A percentile compares a stretch with the other conserved stretches of the same genome.
These are phyloP conservation scores for Phytophthora agathidicida DNA, from an alignment of 352 stramenopile species.

Conservation along the genomic window DNA sequence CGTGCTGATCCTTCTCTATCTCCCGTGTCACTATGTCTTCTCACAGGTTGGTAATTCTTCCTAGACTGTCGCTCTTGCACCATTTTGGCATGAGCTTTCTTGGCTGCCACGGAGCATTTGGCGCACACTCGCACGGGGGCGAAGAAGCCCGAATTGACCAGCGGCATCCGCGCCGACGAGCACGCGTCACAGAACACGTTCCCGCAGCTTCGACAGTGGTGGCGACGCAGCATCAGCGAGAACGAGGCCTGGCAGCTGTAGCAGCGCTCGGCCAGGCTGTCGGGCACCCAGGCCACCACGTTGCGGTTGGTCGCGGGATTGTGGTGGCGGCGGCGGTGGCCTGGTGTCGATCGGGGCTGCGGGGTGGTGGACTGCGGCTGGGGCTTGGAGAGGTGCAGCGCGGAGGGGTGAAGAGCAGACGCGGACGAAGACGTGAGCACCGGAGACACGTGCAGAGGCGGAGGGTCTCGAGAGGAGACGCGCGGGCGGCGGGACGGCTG, in stretches of 20 bases:
- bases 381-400: not conserved
- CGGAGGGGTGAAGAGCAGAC: not conserved
- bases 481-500: slow-evolving; percentile 7
- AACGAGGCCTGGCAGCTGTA: slow-evolving; percentile 73
- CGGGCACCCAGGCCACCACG: slow-evolving; percentile 81
- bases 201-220: slow-evolving; percentile 89
- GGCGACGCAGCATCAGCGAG: slow-evolving; percentile 76
- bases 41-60: slow-evolving; percentile 24
- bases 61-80: slow-evolving; percentile 68
- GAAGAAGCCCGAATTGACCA: slow-evolving; percentile 71
- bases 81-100: slow-evolving; percentile 72
- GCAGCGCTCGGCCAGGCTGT: slow-evolving; percentile 79
- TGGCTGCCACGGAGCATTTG: slow-evolving; percentile 76
- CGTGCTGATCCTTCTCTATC: slow-evolving; percentile 10
- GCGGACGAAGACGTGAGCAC: slow-evolving; percentile 6
- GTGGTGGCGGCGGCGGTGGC: slow-evolving; percentile 33
- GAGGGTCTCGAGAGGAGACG: not conserved
- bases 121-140: slow-evolving; percentile 82
- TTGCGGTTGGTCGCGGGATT: slow-evolving; percentile 31
- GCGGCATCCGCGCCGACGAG: slow-evolving; percentile 76
- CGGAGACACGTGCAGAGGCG: slow-evolving; percentile 10
- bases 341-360: slow-evolving; percentile 24
- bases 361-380: not conserved
- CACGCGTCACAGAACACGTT: slow-evolving; percentile 92
- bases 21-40: slow-evolving; percentile 39